A percentile compares a stretch with the other conserved stretches of the same genome.
Conservation (phyloP, 78 protist species). For the Guillardia theta region DNA sequence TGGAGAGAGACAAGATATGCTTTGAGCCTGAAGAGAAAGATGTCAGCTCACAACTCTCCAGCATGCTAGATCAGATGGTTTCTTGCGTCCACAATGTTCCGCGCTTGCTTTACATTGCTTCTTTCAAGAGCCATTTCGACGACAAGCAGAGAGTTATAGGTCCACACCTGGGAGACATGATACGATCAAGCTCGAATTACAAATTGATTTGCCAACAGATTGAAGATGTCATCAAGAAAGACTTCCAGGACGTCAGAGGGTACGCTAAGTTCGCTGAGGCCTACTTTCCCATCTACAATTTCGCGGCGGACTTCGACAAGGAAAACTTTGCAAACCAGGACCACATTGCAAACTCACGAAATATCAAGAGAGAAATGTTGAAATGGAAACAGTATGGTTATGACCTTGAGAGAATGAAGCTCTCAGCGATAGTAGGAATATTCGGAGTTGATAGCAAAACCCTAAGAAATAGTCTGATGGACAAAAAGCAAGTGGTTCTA, state of each 20-base stretch:
- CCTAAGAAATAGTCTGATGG: background rate
- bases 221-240: background rate
- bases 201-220: background rate
- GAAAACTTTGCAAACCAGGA: constrained; percentile 14
- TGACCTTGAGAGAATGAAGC: constrained; percentile 42
- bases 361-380: background rate
- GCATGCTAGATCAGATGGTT: background rate
- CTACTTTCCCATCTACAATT: constrained; percentile 34
- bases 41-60: background rate
- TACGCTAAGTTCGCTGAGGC: background rate
- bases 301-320: background rate
- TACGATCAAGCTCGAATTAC: background rate
- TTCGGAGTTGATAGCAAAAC: background rate
- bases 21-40: background rate
- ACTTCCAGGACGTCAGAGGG: background rate
- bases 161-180: background rate
- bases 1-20: background rate
- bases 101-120: constrained; percentile 39
- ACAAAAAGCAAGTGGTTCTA: background rate
- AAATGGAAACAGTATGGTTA: background rate
- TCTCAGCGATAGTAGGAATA: background rate
- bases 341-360: background rate
- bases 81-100: background rate
- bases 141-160: background rate
- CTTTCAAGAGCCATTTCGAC: constrained; percentile 42